These are phyloP conservation scores for Selenicereus undatus DNA, from an alignment of 148 eudicot species.

Conservation along the genomic window DNA sequence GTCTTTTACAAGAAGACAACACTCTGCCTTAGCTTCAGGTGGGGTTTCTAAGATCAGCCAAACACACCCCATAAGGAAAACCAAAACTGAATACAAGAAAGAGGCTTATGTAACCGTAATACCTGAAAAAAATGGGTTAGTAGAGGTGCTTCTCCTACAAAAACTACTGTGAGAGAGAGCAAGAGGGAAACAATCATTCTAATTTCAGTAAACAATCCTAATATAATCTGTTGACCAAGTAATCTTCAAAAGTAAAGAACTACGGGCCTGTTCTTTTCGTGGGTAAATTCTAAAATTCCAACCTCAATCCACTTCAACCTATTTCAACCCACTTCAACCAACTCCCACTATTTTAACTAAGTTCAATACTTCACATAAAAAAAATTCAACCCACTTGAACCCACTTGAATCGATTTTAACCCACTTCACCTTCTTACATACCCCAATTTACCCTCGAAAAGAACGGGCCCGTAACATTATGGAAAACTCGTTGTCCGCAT, in stretches of 20 bases:
- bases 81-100: no score
- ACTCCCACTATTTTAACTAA: no score
- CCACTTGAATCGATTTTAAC: no score
- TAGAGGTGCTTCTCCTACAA: background rate
- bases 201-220: background rate
- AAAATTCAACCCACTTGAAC: no score
- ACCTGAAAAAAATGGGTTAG: background rate
- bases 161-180: background rate
- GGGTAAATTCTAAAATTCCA: no score
- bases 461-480: no score
- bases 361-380: no score
- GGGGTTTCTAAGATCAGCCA: background rate
- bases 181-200: background rate
- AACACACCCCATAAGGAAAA: background rate
- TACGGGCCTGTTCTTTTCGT: no score
- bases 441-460: no score
- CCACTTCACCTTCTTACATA: no score
- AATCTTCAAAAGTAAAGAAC: background rate
- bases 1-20: background rate
- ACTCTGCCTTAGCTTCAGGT: background rate
- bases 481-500: slow-evolving; percentile 58
- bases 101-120: background rate
- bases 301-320: no score
- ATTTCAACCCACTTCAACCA: no score
- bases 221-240: background rate